Evolutionary conservation across 805 yeast species (phyloP), one percentile per base, ranked within the genome.

Genomic region (Kregervanrija delftensis): DNA sequence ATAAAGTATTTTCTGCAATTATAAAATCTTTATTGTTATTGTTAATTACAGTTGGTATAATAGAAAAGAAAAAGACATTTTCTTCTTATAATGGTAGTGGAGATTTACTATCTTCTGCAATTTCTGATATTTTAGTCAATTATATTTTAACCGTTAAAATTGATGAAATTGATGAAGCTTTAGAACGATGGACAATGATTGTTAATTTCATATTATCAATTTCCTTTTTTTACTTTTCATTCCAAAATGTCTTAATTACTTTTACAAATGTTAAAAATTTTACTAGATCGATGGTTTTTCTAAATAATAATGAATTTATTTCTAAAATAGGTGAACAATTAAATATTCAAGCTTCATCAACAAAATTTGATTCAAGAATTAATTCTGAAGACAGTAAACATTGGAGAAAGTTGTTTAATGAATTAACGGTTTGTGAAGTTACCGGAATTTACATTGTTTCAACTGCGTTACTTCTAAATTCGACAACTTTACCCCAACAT

Each of bases 221-320:
- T 10, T 69, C 73, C 12, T 65, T 83, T 42, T 83, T 83, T 52
- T 55, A 76, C 1, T 73, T 83, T 46, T 79, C 87, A 1, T 72
- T 83, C 52, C 79, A 83, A 22, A 81, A 81, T 44, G 89, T 83
- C 1, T 59, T 73, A 40, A 64, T 72, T 35, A 81, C 90, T 0
- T 73, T 83, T 46, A 72, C 76, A 36, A 81, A 82, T 32, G 61
- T 82, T 12, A 51, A 49, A 15, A 58, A 51, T 31, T 39, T 57
- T 17, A 38, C 60, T 2, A 63, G 54, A 4, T 22, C 28, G 8
- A 22, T 22, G 28, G 28, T 22, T 22, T 22, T 22, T 22, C 28
- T 22, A 6, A 22, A 22, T 22, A 22, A 22, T 6, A 22, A 6
- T 6, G 28, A 22, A 22, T 22, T 22, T 22, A 22, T 22, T 6